phyloP scores from a whole-genome alignment of 169 alveolate genomes.

The Condylostoma magnum region DNA sequence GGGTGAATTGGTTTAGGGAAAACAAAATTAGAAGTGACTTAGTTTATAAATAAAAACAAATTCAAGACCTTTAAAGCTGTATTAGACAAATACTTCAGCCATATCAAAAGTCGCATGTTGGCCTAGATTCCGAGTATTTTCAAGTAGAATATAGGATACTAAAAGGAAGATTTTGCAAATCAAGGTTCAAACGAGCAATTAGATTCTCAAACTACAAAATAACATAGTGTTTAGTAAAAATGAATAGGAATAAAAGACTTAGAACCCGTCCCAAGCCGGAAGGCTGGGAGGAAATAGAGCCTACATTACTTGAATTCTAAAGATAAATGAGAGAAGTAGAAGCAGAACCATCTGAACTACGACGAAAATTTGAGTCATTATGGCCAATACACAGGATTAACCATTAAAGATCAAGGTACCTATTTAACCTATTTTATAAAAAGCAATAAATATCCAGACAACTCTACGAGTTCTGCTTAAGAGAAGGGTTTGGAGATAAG shows the following conservation, averaged over 20 bases:
- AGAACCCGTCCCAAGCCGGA: slow-evolving; percentile 84
- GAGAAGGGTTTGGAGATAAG: slow-evolving; percentile 97
- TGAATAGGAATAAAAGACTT: slow-evolving; percentile 77
- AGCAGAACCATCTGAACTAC: slow-evolving; percentile 92
- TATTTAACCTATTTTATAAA: slow-evolving; percentile 91
- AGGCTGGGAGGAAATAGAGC: slow-evolving; percentile 96
- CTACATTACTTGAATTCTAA: slow-evolving; percentile 88
- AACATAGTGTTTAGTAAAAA: slow-evolving; percentile 28
- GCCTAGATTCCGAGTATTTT: too few species aligned
- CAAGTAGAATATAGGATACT: too few species aligned
- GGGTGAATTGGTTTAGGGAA: too few species aligned
- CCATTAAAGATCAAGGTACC: slow-evolving; percentile 95
- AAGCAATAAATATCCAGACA: slow-evolving; percentile 94
- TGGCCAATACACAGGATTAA: slow-evolving; percentile 97
- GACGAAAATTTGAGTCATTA: slow-evolving; percentile 92
- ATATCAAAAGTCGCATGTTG: too few species aligned
- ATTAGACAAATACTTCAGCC: too few species aligned
- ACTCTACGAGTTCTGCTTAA: slow-evolving; percentile 94
- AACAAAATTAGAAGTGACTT: too few species aligned
- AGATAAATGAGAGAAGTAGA: slow-evolving; percentile 96
- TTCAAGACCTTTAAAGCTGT: too few species aligned
- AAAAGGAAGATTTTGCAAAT: too few species aligned
- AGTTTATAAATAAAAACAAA: too few species aligned
- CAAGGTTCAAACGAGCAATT: too few species aligned
- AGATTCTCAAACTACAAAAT: too few species aligned